A percentile compares a stretch with the other conserved stretches of the same genome.
These are phyloP conservation scores for Cucurbitaria berberidis DNA, from an alignment of 2,329 filamentous ascomycete genomes.

Conservation along the genomic window DNA sequence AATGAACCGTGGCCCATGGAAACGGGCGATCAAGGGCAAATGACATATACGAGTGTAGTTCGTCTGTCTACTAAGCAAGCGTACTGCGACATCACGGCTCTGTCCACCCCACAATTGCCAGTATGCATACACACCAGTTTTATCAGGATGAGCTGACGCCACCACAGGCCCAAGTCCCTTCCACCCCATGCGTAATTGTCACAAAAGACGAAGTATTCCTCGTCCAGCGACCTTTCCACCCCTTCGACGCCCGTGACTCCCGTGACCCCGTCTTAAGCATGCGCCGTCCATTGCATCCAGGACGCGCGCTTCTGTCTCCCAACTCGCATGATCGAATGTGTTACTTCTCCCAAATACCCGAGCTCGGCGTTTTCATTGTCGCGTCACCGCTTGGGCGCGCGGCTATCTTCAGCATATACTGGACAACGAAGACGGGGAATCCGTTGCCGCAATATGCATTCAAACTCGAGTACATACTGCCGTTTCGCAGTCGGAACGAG, in stretches of 20 bases:
- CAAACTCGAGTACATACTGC: slow-evolving; percentile 63
- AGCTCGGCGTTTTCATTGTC: slow-evolving; percentile 71
- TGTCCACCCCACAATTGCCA: background rate
- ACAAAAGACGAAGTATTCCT: slow-evolving; percentile 54
- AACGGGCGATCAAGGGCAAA: background rate
- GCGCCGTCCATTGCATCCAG: slow-evolving; percentile 39
- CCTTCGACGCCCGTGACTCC: slow-evolving; percentile 8
- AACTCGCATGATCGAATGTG: slow-evolving; percentile 59
- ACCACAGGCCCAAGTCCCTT: background rate
- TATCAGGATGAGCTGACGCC: background rate
- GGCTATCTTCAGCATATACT: slow-evolving; percentile 66
- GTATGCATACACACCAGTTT: slow-evolving; percentile 1
- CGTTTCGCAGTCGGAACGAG: slow-evolving; percentile 39
- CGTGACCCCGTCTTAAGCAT: slow-evolving; percentile 42
- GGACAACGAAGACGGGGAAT: slow-evolving; percentile 37
- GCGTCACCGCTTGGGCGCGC: slow-evolving; percentile 72
- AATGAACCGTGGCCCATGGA: slow-evolving; percentile 4
- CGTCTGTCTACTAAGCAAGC: background rate
- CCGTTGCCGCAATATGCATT: slow-evolving; percentile 53
- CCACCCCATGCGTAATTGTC: slow-evolving; percentile 50
- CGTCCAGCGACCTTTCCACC: slow-evolving; percentile 43
- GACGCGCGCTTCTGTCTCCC: background rate
- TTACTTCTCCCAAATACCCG: slow-evolving; percentile 69
- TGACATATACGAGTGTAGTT: background rate
- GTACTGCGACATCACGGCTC: background rate